Percentiles rank a stretch among this genome's conserved stretches.
These are phyloP conservation scores for Fusarium cyanostomum DNA, from an alignment of 2,329 filamentous ascomycete species.

Conservation along the genomic window DNA sequence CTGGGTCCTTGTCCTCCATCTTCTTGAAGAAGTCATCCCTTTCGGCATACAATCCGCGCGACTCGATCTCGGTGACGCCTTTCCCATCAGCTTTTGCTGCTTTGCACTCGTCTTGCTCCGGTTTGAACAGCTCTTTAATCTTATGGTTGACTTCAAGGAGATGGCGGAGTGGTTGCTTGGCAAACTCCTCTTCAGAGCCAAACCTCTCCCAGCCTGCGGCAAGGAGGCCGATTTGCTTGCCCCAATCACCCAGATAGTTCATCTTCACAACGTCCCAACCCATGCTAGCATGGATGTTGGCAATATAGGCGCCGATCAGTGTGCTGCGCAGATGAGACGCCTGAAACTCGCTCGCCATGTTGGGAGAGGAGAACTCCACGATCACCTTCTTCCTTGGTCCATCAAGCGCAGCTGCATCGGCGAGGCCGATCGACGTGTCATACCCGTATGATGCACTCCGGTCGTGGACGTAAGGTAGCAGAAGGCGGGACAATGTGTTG, in stretches of 20 bases:
- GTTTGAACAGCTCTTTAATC: conserved; percentile 69
- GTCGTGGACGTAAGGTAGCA: conserved; percentile 37
- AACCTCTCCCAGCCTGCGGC: conserved; percentile 73
- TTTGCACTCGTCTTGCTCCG: conserved; percentile 68
- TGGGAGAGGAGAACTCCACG: conserved; percentile 79
- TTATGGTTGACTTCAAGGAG: conserved; percentile 74
- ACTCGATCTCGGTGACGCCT: conserved; percentile 51
- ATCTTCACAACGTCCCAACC: conserved; percentile 75
- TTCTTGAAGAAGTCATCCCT: conserved; percentile 67
- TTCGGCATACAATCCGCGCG: conserved; percentile 54
- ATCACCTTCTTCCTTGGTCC: conserved; percentile 55
- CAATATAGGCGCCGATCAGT: conserved; percentile 73
- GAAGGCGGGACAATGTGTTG: conserved; percentile 34
- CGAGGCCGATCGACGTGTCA: conserved; percentile 29
- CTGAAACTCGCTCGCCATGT: conserved; percentile 78
- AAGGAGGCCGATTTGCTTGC: conserved; percentile 72
- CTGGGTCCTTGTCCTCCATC: conserved; percentile 66
- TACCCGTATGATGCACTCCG: conserved; percentile 32
- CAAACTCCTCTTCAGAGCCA: conserved; percentile 70
- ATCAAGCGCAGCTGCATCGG: conserved; percentile 13
- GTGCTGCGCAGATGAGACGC: conserved; percentile 75
- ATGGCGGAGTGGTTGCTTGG: conserved; percentile 73
- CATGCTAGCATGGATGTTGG: conserved; percentile 70
- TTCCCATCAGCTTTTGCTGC: conserved; percentile 54
- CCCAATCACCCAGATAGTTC: conserved; percentile 81